These are phyloP conservation scores for Alternaria triticimaculans DNA, from an alignment of 2,329 filamentous ascomycete species.

Conservation along the genomic window DNA sequence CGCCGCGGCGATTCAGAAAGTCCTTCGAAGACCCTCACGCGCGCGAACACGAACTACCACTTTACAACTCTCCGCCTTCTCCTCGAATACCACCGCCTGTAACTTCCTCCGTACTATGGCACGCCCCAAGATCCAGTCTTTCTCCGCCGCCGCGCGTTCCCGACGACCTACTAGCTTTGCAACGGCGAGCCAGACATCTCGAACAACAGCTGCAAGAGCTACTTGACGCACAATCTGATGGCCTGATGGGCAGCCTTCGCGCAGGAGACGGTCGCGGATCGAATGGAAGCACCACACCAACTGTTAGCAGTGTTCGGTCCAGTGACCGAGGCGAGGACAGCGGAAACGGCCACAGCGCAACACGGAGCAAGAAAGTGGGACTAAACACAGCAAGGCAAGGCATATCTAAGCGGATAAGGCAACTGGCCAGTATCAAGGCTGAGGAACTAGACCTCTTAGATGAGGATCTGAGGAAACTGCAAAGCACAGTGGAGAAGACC, in stretches of 20 bases:
- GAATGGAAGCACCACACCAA: slow-evolving; percentile 59
- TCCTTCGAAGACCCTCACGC: slow-evolving; percentile 47
- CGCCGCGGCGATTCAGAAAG: slow-evolving; percentile 40
- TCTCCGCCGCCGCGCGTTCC: slow-evolving; percentile 39
- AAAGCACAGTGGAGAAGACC: slow-evolving; percentile 65
- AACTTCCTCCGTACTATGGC: slow-evolving; percentile 44
- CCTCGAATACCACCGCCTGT: slow-evolving; percentile 45
- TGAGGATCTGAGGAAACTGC: slow-evolving; percentile 63
- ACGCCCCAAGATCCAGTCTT: slow-evolving; percentile 29
- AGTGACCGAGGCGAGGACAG: slow-evolving; percentile 33
- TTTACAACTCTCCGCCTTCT: slow-evolving; percentile 40
- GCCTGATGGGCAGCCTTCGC: slow-evolving; percentile 58
- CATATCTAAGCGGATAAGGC: slow-evolving; percentile 67
- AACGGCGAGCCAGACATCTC: slow-evolving; percentile 61
- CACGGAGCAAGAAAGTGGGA: slow-evolving; percentile 61
- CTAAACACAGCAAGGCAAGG: slow-evolving; percentile 69
- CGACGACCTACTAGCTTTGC: slow-evolving; percentile 57
- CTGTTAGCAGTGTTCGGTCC: slow-evolving; percentile 49
- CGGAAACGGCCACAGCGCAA: slow-evolving; percentile 18
- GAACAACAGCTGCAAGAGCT: slow-evolving; percentile 65
- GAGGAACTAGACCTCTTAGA: slow-evolving; percentile 71
- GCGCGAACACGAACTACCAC: slow-evolving; percentile 43
- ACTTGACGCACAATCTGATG: slow-evolving; percentile 67
- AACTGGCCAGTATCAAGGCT: slow-evolving; percentile 69
- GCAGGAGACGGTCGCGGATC: slow-evolving; percentile 52